A percentile compares a stretch with the other conserved stretches of the same genome.
These are phyloP conservation scores for Xylariales sp. DNA, from an alignment of 2,329 filamentous ascomycete genomes.

Conservation along the genomic window DNA sequence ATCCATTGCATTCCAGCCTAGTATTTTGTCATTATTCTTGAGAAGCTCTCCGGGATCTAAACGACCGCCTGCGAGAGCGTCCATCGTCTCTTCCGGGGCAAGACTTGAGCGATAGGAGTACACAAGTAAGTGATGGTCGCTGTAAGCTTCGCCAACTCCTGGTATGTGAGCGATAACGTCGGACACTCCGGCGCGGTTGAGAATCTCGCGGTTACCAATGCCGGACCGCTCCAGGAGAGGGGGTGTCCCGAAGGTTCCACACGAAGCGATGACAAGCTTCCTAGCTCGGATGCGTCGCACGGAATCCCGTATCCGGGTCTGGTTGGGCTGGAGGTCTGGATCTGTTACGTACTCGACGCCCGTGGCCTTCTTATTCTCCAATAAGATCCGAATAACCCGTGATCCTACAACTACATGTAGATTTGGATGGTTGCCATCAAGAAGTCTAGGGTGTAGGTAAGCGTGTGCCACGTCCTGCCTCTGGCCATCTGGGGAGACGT, in stretches of 20 bases:
- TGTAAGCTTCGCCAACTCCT: constrained; percentile 63
- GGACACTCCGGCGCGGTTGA: constrained; percentile 56
- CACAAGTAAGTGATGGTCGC: constrained; percentile 62
- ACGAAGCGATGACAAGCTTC: constrained; percentile 61
- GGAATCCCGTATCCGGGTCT: not conserved
- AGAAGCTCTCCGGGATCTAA: constrained; percentile 36
- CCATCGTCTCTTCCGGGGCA: constrained; percentile 56
- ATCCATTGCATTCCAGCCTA: constrained; percentile 67
- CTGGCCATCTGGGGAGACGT: constrained; percentile 43
- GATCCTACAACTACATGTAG: constrained; percentile 47
- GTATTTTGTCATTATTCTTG: constrained; percentile 46
- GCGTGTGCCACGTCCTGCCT: constrained; percentile 44
- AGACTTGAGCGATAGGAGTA: constrained; percentile 63
- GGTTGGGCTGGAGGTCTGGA: constrained; percentile 1
- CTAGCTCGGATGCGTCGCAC: not conserved
- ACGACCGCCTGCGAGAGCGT: constrained; percentile 42
- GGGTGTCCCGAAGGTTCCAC: constrained; percentile 64
- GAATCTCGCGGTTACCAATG: constrained; percentile 61
- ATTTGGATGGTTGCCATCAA: constrained; percentile 46
- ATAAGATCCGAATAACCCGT: constrained; percentile 58
- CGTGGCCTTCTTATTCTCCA: constrained; percentile 59
- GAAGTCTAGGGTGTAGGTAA: constrained; percentile 45
- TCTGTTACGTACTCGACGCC: constrained; percentile 67
- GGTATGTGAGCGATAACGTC: constrained; percentile 59
- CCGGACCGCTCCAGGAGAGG: constrained; percentile 72